A percentile compares a stretch with the other conserved stretches of the same genome.
phyloP scores from a whole-genome alignment of 352 stramenopile genomes.

The Phytophthora foliorum region DNA sequence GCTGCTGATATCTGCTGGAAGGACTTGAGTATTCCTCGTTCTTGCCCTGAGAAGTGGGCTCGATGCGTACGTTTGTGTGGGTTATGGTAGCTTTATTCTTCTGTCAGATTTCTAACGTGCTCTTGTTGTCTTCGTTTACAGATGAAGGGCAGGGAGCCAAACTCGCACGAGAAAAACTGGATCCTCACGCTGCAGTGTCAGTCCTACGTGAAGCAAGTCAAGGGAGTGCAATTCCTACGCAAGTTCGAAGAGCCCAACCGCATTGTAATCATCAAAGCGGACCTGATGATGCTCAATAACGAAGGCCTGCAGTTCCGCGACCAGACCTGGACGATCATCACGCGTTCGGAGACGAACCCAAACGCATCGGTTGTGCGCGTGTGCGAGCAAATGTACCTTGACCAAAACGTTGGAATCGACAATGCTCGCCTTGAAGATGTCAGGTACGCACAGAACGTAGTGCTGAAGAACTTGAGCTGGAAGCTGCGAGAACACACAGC shows the following conservation, averaged over 20 bases:
- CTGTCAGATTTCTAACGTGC: background rate
- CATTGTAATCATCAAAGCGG: conserved; percentile 34
- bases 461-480: conserved; percentile 35
- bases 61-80: conserved; percentile 19
- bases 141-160: conserved; percentile 17
- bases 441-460: conserved; percentile 24
- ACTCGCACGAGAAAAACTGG: conserved; percentile 43
- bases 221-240: conserved; percentile 37
- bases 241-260: conserved; percentile 38
- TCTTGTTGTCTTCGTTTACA: conserved; percentile 12
- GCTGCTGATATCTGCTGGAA: conserved; percentile 29
- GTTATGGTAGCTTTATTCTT: background rate
- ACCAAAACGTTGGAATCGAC: conserved; percentile 8
- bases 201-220: conserved; percentile 28
- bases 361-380: conserved; percentile 26
- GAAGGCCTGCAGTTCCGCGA: conserved; percentile 36
- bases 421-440: conserved; percentile 25
- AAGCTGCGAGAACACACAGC: conserved; percentile 25
- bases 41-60: conserved; percentile 36
- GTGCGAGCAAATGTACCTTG: conserved; percentile 41
- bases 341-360: conserved; percentile 20
- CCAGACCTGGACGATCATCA: conserved; percentile 37
- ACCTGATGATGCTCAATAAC: conserved; percentile 31
- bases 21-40: conserved; percentile 29
- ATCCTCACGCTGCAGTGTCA: conserved; percentile 27